Evolutionary conservation across 2,329 filamentous ascomycete genomes (phyloP).

Genomic region (Cyphellophora europaea): DNA sequence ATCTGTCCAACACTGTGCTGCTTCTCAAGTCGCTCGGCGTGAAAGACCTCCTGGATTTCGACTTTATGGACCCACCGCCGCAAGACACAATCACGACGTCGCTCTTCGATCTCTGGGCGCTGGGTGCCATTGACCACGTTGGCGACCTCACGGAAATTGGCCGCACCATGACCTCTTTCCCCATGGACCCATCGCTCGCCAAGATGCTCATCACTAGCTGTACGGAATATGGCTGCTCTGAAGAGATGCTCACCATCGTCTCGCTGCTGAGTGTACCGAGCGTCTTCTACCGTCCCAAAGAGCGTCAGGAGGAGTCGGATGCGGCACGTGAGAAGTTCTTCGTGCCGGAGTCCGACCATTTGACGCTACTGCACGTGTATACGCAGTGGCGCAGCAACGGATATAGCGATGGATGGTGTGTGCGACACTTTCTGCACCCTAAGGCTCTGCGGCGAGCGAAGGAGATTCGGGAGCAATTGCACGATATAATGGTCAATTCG

Average conservation of each 20-base stretch:
- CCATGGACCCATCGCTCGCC: slow-evolving; percentile 92
- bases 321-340: slow-evolving; percentile 96
- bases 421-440: slow-evolving; percentile 86
- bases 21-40: slow-evolving; percentile 85
- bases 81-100: slow-evolving; percentile 97
- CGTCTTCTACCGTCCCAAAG: slow-evolving; percentile 94
- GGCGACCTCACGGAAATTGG: slow-evolving; percentile 84
- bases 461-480: slow-evolving; percentile 86
- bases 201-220: slow-evolving; percentile 91
- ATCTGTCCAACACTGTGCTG: slow-evolving; percentile 74
- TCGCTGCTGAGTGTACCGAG: slow-evolving; percentile 95
- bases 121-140: slow-evolving; percentile 87
- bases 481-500: slow-evolving; percentile 78
- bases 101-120: slow-evolving; percentile 92
- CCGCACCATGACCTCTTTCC: slow-evolving; percentile 90
- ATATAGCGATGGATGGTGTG: slow-evolving; percentile 83
- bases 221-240: slow-evolving; percentile 81
- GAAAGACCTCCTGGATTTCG: slow-evolving; percentile 84
- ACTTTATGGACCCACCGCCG: slow-evolving; percentile 96
- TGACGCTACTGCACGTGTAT: slow-evolving; percentile 93
- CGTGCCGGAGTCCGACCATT: slow-evolving; percentile 91
- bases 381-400: slow-evolving; percentile 90
- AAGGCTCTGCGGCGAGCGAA: slow-evolving; percentile 86
- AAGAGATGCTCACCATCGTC: slow-evolving; percentile 97
- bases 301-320: slow-evolving; percentile 93